These are phyloP conservation scores for Melampsora medusae DNA, from an alignment of 1,284 basidiomycete species.

Conservation along the genomic window DNA sequence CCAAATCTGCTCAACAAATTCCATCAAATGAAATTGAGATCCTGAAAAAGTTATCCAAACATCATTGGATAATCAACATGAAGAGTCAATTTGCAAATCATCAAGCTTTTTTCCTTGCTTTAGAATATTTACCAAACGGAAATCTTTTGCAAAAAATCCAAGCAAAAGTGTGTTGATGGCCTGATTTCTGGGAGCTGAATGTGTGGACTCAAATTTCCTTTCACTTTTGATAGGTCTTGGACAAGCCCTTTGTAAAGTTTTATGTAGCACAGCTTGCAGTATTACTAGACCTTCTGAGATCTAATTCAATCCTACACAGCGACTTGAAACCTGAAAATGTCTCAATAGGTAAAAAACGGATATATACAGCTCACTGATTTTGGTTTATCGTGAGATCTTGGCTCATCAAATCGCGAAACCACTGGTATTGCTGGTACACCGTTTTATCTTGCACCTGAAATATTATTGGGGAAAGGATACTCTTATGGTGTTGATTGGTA, in stretches of 20 bases:
- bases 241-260: neutral
- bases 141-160: neutral
- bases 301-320: neutral
- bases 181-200: no score
- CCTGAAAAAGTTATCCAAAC: neutral
- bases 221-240: no score
- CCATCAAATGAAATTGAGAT: neutral
- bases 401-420: neutral
- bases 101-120: neutral
- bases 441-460: slow-evolving; percentile 5
- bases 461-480: neutral
- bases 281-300: neutral
- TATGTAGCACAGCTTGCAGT: neutral
- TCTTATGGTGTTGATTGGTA: neutral
- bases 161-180: no score
- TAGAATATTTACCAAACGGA: neutral
- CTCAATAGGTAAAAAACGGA: neutral
- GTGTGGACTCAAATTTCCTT: no score
- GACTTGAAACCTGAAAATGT: neutral
- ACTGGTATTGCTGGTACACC: neutral
- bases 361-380: neutral
- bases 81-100: neutral
- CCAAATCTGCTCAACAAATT: neutral
- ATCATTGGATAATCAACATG: neutral
- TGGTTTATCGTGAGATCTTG: neutral